Conservation (phyloP, 2,329 filamentous ascomycete species). For the Neonectria magnoliae region DNA sequence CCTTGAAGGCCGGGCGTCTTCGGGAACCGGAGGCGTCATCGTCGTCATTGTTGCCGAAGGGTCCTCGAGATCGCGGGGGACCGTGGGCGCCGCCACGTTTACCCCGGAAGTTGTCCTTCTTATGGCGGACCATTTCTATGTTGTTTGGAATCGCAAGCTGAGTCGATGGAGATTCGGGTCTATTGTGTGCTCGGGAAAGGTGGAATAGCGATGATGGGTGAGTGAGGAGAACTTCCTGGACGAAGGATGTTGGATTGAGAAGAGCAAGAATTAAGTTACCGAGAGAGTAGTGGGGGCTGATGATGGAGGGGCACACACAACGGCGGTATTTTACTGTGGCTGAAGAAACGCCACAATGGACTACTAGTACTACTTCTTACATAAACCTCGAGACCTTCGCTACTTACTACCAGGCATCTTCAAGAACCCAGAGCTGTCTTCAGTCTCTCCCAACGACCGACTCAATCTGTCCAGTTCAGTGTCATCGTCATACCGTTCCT, state of each 20-base stretch:
- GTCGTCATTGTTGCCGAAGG: slow-evolving; percentile 58
- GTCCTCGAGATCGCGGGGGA: slow-evolving; percentile 60
- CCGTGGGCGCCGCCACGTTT: slow-evolving; percentile 73
- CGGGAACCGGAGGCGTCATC: slow-evolving; percentile 47
- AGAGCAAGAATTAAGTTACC: background rate
- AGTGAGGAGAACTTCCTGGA: slow-evolving; percentile 1
- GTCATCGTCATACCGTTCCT: background rate
- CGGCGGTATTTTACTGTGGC: background rate
- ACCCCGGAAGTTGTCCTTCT: slow-evolving; percentile 86
- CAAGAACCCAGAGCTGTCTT: background rate
- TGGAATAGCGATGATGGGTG: background rate
- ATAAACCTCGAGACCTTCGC: background rate
- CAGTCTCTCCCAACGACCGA: background rate
- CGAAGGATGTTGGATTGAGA: background rate
- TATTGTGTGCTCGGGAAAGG: background rate
- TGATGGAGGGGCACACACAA: slow-evolving; percentile 10
- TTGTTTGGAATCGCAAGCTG: background rate
- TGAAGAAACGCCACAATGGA: background rate
- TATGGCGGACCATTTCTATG: slow-evolving; percentile 85
- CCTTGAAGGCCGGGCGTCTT: slow-evolving; percentile 76
- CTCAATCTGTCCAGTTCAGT: background rate
- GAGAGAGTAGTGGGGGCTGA: slow-evolving; percentile 5
- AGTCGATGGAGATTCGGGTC: background rate
- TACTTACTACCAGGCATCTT: background rate
- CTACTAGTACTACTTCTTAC: background rate